Evolutionary conservation across 2,329 filamentous ascomycete species (phyloP).

Genomic region (Stromatinia cepivora): DNA sequence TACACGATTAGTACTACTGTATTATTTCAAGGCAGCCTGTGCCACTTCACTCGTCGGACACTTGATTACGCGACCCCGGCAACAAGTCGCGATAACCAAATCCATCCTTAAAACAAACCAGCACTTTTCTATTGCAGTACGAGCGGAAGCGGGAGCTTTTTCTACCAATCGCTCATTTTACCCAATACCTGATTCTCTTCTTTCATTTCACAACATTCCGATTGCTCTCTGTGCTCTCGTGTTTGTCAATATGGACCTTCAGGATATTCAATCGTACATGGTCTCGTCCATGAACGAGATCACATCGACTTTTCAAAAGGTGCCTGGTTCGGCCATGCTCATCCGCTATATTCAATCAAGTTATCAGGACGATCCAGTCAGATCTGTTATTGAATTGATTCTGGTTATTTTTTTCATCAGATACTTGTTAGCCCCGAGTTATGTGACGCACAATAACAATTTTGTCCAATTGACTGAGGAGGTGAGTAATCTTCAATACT

Average conservation of each 20-base stretch:
- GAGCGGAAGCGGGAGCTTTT: slow-evolving; percentile 1
- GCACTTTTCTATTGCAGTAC: background rate
- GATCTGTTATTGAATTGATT: slow-evolving; percentile 89
- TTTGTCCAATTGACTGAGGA: slow-evolving; percentile 88
- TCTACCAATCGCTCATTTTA: background rate
- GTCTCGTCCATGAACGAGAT: slow-evolving; percentile 54
- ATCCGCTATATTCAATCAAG: slow-evolving; percentile 94
- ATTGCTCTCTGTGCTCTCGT: background rate
- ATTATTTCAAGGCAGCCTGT: background rate
- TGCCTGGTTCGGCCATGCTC: slow-evolving; percentile 92
- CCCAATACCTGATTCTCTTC: background rate
- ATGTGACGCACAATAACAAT: slow-evolving; percentile 86
- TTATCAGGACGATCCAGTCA: slow-evolving; percentile 95
- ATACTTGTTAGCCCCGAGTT: slow-evolving; percentile 88
- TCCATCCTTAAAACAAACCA: slow-evolving; percentile 7
- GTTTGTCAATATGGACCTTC: slow-evolving; percentile 57
- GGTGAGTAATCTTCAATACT: slow-evolving; percentile 42
- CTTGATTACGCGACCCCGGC: slow-evolving; percentile 20
- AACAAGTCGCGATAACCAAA: slow-evolving; percentile 5
- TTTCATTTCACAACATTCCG: background rate
- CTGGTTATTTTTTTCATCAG: slow-evolving; percentile 93
- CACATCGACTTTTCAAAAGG: slow-evolving; percentile 73
- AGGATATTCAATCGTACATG: slow-evolving; percentile 58
- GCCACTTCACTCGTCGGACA: slow-evolving; percentile 10
- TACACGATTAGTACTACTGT: background rate